A percentile compares a stretch with the other conserved stretches of the same genome.
These are phyloP conservation scores for Forsythia viridissima DNA, from an alignment of 257 asterid genomes.

Conservation along the genomic window DNA sequence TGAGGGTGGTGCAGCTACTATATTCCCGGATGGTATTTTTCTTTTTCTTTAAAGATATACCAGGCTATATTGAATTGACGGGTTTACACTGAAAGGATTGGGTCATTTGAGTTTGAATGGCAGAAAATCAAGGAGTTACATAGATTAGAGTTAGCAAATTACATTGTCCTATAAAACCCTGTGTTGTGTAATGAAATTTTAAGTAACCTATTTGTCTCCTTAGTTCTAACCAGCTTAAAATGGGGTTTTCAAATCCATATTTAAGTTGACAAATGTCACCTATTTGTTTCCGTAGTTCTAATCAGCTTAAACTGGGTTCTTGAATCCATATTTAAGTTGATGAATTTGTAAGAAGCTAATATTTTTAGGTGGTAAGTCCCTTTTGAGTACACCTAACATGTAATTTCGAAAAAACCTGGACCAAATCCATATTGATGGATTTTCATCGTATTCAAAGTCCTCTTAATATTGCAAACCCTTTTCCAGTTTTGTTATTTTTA, in stretches of 20 bases:
- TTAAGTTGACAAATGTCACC: background rate
- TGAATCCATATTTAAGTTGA: background rate
- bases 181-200: background rate
- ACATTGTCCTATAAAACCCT: background rate
- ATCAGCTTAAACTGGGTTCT: too few species aligned
- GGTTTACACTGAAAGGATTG: constrained; percentile 3
- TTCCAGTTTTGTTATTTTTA: background rate
- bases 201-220: background rate
- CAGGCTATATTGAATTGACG: constrained; percentile 5
- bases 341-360: background rate
- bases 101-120: background rate
- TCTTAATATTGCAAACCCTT: background rate
- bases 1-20: constrained; percentile 99
- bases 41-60: background rate
- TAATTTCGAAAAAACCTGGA: background rate
- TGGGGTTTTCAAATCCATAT: background rate
- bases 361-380: background rate
- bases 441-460: background rate
- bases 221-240: background rate
- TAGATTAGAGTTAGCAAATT: background rate
- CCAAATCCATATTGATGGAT: background rate
- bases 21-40: constrained; percentile 87
- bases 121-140: background rate
- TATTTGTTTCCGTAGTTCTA: background rate
- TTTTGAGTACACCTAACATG: background rate